Base-by-base conservation (phyloP, 768 basidiomycete genomes). In the Auricularia sp. region DNA sequence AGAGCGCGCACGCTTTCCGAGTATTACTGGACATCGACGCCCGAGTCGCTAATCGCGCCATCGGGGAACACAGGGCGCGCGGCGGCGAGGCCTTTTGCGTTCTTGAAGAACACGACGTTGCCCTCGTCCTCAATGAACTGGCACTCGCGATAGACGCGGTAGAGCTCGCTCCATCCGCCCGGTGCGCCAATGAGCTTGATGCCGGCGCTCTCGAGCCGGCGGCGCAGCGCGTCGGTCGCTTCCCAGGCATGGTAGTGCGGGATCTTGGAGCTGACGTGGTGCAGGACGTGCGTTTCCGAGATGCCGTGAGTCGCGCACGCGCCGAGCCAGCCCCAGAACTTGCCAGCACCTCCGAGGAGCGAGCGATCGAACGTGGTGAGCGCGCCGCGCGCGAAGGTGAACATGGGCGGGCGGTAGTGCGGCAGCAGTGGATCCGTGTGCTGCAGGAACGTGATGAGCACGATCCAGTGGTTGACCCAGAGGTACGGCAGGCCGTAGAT, bases 181-280 rank as follows among this genome's bases (percentile, higher is more conserved):
- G 88, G 86, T 18, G 79, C 79, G 71, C 90, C 88, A 67, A 90
- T 78, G 56, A 92, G 78, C 71, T 80, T 73, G 72, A 92, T 75
- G 58, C 85, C 83, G 69, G 82, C 76, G 64, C 78, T 77, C 44
- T 81, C 81, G 47, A 90, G 83, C 71, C 86, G 86, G 74, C 83
- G 83, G 76, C 90, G 91, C 68, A 99, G 80, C 34, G 92, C 93
- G 66, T 82, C 83, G 34, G 88, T 85, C 21, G 96, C 96, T 72
- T 96, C 94, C 94, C 94, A 96, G 4, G 91, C 90, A 67, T 92
- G 79, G 75, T 94, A 98, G 75, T 99, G 96, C 21, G 96, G 96
- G 68, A 99, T 98, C 79, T 95, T 96, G 83, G 89, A 92, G 66
- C 83, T 86, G 67, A 96, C 84, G 76, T 98, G 96, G 77, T 98